Percentiles rank a stretch among this genome's conserved stretches.
phyloP scores from a whole-genome alignment of 352 stramenopile genomes.

The Phytophthora kernoviae region DNA sequence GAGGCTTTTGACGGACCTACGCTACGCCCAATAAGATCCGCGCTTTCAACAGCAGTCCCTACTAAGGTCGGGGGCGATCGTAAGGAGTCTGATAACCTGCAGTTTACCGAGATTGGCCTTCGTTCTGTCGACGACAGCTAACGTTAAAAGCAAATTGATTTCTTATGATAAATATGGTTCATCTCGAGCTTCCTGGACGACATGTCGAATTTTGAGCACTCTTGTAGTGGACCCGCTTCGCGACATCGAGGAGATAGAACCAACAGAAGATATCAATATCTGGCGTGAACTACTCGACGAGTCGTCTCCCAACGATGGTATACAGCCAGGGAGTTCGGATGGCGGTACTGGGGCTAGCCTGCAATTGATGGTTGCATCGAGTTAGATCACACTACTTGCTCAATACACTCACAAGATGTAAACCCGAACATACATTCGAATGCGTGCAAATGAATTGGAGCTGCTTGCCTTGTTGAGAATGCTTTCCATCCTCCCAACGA shows the following conservation, averaged over 20 bases:
- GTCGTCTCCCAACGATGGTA: slow-evolving; percentile 3
- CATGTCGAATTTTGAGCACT: slow-evolving; percentile 73
- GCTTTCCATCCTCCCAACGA: slow-evolving; percentile 36
- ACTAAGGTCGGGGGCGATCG: slow-evolving; percentile 11
- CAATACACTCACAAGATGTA: not conserved
- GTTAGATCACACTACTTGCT: no score
- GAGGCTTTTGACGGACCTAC: slow-evolving; percentile 29
- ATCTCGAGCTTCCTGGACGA: slow-evolving; percentile 73
- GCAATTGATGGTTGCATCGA: not conserved
- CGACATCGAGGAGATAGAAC: slow-evolving; percentile 4
- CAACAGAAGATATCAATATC: slow-evolving; percentile 3
- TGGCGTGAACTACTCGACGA: slow-evolving; percentile 7
- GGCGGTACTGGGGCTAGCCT: slow-evolving; percentile 23
- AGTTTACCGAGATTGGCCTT: slow-evolving; percentile 74
- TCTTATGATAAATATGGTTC: slow-evolving; percentile 71
- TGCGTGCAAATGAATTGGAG: slow-evolving; percentile 20
- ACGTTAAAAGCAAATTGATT: slow-evolving; percentile 2
- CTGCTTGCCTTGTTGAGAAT: slow-evolving; percentile 44
- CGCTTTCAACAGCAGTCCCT: not conserved
- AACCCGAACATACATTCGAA: slow-evolving; percentile 25
- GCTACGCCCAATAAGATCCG: slow-evolving; percentile 14
- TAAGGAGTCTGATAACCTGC: slow-evolving; percentile 36
- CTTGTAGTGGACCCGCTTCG: slow-evolving; percentile 32
- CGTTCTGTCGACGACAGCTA: slow-evolving; percentile 48
- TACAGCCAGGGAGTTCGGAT: slow-evolving; percentile 1